phyloP scores from a whole-genome alignment of 2,329 filamentous ascomycete genomes.

The Talaromyces atroroseus region DNA sequence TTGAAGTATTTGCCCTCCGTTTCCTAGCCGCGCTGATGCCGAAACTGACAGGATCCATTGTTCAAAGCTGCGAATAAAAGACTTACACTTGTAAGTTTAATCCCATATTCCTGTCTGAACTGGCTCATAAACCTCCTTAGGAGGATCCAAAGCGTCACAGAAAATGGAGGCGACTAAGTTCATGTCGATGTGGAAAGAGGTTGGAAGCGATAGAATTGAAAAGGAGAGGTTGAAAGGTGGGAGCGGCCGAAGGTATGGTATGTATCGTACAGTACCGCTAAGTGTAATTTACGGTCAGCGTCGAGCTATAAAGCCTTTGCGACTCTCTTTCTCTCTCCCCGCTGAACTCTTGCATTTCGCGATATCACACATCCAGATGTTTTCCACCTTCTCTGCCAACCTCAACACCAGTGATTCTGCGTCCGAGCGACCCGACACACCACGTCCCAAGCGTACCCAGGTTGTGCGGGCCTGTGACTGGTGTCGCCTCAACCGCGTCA shows the following conservation, averaged over 20 bases:
- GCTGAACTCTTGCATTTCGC: neutral
- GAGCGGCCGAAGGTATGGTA: too few species aligned
- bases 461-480: conserved; percentile 5
- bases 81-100: neutral
- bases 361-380: neutral
- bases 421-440: neutral
- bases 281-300: too few species aligned
- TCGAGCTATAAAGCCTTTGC: neutral
- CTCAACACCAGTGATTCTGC: neutral
- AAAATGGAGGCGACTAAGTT: conserved; percentile 8
- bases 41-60: neutral
- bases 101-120: neutral
- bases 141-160: conserved; percentile 8
- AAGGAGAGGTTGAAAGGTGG: too few species aligned
- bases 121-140: conserved; percentile 17
- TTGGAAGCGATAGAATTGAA: too few species aligned
- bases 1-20: neutral
- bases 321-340: neutral
- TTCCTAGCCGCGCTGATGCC: neutral
- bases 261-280: too few species aligned
- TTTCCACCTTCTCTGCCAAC: conserved; percentile 4
- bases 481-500: conserved; percentile 5
- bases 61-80: neutral
- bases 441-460: conserved; percentile 5
- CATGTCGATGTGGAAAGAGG: neutral